A percentile compares a stretch with the other conserved stretches of the same genome.
Conservation (phyloP, 495 filamentous ascomycete species). For the Talaromyces adpressus region DNA sequence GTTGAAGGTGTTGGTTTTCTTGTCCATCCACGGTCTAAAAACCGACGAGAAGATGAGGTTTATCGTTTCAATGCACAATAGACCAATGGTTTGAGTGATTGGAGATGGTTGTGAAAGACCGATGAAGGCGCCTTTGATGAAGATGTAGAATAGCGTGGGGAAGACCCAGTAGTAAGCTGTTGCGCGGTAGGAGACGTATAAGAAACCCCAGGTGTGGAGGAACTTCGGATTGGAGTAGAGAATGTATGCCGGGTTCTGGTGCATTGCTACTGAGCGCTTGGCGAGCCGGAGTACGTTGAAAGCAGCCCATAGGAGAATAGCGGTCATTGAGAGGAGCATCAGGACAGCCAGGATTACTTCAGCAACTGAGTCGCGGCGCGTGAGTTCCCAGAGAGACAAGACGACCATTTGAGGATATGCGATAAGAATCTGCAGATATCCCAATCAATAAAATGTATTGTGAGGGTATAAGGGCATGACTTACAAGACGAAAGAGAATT, state of each 20-base stretch:
- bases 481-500: conserved; percentile 69
- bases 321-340: conserved; percentile 69
- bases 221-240: conserved; percentile 78
- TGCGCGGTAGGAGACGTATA: conserved; percentile 88
- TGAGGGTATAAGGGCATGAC: conserved; percentile 7
- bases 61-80: conserved; percentile 68
- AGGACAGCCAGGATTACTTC: conserved; percentile 74
- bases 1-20: conserved; percentile 86
- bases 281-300: conserved; percentile 75
- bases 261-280: conserved; percentile 68
- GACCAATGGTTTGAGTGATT: conserved; percentile 62
- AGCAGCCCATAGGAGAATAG: conserved; percentile 65
- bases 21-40: conserved; percentile 88
- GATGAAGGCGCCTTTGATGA: conserved; percentile 76
- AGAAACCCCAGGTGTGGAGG: conserved; percentile 86
- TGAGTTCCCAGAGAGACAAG: conserved; percentile 81
- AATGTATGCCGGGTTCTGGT: conserved; percentile 85
- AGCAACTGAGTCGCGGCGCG: conserved; percentile 65
- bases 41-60: conserved; percentile 65
- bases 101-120: conserved; percentile 61
- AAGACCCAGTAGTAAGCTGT: conserved; percentile 85
- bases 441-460: background rate
- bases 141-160: conserved; percentile 60
- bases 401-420: conserved; percentile 79
- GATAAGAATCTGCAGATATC: conserved; percentile 52